Base-by-base conservation (phyloP, 2,329 filamentous ascomycete species). In the Waltergamsia citrina region DNA sequence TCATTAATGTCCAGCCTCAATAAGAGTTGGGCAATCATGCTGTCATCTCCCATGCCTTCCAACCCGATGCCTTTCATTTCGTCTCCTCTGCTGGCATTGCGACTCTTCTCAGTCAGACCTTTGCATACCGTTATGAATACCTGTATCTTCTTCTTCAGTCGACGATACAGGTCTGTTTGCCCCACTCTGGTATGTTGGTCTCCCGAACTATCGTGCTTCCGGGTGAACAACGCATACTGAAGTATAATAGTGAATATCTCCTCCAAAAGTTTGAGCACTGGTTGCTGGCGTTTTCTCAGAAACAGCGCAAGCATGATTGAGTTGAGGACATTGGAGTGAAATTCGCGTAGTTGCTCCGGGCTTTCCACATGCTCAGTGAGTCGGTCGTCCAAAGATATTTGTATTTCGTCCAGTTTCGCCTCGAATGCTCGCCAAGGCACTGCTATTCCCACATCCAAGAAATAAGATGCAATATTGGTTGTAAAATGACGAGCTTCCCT, bases 401-500 rank as follows among this genome's bases (percentile, higher is more conserved):
- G 37, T 14, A 44, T 50, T 44, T 33, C 43, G 33, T 65, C 37
- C 1, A 95, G 62, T 43, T 76, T 81, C 0, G 50, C 50, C 32
- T 82, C 74, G 39, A 95, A 90, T 0, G 63, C 61, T 16, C 60
- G 62, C 88, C 90, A 96, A 0, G 80, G 76, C 12, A 70, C 66
- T 7, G 71, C 71, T 33, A 96, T 78, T 2, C 81, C 87, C 1
- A 77, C 72, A 38, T 90, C 84, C 41, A 93, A 81, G 46, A 88
- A 82, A 49, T 95, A 92, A 2, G 78, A 72, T 25, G 78, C 73
- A 1, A 95, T 56, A 8, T 74, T 74, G 1, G 74, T 69, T 17
- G 94, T 68, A 43, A 96, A 88, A 52, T 92, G 81, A 34, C 85
- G 78, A 1, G 85, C 80, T 50, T 94, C 84, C 24, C 81, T 69